phyloP scores from a whole-genome alignment of 495 filamentous ascomycete genomes.

The Xylaria grammica region DNA sequence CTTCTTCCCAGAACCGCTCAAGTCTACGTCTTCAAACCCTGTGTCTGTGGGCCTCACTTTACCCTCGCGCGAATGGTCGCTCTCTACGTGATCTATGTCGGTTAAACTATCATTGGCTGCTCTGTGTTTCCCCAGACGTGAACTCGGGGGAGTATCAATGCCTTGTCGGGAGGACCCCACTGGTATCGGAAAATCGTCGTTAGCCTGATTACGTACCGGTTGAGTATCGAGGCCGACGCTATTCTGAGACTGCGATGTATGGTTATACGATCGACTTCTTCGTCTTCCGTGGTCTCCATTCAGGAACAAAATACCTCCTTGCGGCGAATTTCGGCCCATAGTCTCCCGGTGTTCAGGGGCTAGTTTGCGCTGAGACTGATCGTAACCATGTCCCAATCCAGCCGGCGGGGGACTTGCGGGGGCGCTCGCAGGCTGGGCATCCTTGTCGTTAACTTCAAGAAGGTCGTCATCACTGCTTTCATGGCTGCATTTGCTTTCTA shows the following conservation, averaged over 20 bases:
- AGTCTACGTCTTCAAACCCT: slow-evolving; percentile 31
- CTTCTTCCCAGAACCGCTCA: slow-evolving; percentile 24
- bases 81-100: not conserved
- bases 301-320: slow-evolving; percentile 21
- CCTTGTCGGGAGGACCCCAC: slow-evolving; percentile 22
- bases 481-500: slow-evolving; percentile 38
- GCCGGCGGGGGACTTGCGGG: slow-evolving; percentile 21
- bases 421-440: not conserved
- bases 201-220: slow-evolving; percentile 1
- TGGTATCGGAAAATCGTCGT: slow-evolving; percentile 30
- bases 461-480: slow-evolving; percentile 29
- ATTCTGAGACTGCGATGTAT: slow-evolving; percentile 30
- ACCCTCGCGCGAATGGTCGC: slow-evolving; percentile 16
- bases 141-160: slow-evolving; percentile 9
- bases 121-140: slow-evolving; percentile 1
- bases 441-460: not conserved
- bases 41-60: slow-evolving; percentile 24
- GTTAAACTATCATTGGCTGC: slow-evolving; percentile 17
- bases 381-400: slow-evolving; percentile 28
- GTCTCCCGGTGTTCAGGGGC: slow-evolving; percentile 37
- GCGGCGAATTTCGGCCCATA: slow-evolving; percentile 41
- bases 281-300: slow-evolving; percentile 26
- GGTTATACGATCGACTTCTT: slow-evolving; percentile 19
- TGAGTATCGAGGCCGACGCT: slow-evolving; percentile 19
- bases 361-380: slow-evolving; percentile 25